Base-by-base conservation (phyloP, 768 basidiomycete genomes). In the Sistotremastrum niveocremeum region DNA sequence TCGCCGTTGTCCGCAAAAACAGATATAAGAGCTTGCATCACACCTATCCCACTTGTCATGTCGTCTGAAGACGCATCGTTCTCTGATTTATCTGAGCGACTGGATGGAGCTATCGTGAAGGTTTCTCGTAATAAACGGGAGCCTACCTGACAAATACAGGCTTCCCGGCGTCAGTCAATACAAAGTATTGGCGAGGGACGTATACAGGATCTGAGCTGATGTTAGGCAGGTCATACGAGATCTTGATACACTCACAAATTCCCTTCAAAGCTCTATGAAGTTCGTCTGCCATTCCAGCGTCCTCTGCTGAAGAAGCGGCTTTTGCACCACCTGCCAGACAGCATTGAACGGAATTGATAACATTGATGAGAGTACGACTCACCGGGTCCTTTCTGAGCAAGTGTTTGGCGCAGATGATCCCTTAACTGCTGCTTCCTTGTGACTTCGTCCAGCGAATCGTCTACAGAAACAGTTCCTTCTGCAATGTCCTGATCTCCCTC, bases 121-220 rank as follows among this genome's bases (percentile, higher is more conserved):
- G 20, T 38, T 20, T 35, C 10, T 12, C 11, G 36, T 12, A 44
- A 37, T 12, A 43, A 37, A 30, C n/a, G 38, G 35, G 30, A 35
- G 53, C 67, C 49, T 60, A 85, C 91, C 86, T 88, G 38, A 79
- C 71, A 57, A 86, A 99, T 7, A 99, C 91, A n/a, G 93, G 93
- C 62, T 99, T 98, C 31, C 95, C 95, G 32, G 95, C 95, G 51
- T 93, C 80, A 0, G 93, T 97, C 12, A 98, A 71, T 10, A 97
- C 76, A 57, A 86, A 95, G 61, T 97, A 99, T 57, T 88, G 77
- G 44, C 91, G 72, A 28, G 74, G 76, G 20, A 20, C 20, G 2
- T 20, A 20, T 20, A 20, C 20, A 20, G n/a, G 28, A 44, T 45
- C 20, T 20, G 20, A 20, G 20, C 20, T 1, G 20, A 20, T 20